Conservation (phyloP, 129 eudicot genomes). For the Lactuca sativa region DNA sequence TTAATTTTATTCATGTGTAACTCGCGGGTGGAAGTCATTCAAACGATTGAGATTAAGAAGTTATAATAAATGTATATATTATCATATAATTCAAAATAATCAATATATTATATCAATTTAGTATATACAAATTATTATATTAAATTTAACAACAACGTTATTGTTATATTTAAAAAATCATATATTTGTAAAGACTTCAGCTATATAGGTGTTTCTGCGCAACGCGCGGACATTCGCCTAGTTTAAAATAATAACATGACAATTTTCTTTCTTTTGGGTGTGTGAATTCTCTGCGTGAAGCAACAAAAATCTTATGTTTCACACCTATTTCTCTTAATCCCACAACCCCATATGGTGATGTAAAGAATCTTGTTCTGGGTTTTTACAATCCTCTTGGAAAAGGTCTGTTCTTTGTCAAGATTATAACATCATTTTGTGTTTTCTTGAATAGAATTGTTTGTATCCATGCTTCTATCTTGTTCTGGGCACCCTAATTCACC, state of each 20-base stretch:
- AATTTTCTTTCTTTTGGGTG: conserved; percentile 44
- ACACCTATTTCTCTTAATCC: conserved; percentile 64
- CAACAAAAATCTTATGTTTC: conserved; percentile 69
- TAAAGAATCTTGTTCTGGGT: conserved; percentile 59
- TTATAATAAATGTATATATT: too few species aligned
- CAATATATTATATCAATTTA: too few species aligned
- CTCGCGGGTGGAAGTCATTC: too few species aligned
- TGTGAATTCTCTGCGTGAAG: conserved; percentile 45
- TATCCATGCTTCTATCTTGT: conserved; percentile 28
- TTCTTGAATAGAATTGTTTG: conserved; percentile 22
- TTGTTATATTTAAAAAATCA: too few species aligned
- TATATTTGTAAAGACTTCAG: too few species aligned
- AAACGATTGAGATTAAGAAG: too few species aligned
- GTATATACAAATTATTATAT: too few species aligned
- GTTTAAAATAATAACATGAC: conserved; percentile 30
- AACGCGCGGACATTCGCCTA: too few species aligned
- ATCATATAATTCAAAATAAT: too few species aligned
- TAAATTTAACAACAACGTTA: too few species aligned
- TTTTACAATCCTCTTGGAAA: conserved; percentile 36
- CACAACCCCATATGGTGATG: conserved; percentile 33
- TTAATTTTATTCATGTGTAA: too few species aligned
- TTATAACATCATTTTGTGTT: conserved; percentile 9
- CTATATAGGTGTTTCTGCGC: too few species aligned
- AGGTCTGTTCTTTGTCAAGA: conserved; percentile 34
- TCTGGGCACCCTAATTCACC: conserved; percentile 13